Base-by-base conservation (phyloP, 371 early-diverging fungal species). In the Amoeboaphelidium protococcarum region DNA sequence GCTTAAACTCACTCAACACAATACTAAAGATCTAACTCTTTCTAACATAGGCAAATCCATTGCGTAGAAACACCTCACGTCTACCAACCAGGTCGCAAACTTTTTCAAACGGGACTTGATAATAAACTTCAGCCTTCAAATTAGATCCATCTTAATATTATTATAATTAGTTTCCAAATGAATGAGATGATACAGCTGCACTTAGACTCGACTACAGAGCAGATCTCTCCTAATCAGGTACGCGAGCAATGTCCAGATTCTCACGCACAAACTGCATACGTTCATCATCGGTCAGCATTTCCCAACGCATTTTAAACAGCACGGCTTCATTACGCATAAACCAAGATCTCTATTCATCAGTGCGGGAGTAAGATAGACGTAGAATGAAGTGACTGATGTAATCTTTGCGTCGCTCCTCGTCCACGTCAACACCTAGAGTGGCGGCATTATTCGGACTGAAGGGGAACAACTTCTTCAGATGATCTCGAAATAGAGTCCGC, bases 311-410 rank as follows among this genome's bases (percentile, higher is more conserved):
- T 69, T 68, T 73, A 63, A 94, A 90, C 47, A 91, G 61, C 6
- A 67, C 66, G 46, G 71, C 62, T 54, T 94, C 95, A 51, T 86
- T 79, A 45, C 76, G 71, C 25, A 89, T 48, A 54, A 90, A 82
- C 95, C 95, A 95, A n/a, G 57, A 53, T 26, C 82, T 70, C 46
- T 82, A 66, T 41, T 88, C 86, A 40, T 78, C 80, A 44, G 75
- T 77, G 51, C n/a, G 23, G 13, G 1, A 82, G 53, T 82, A 92
- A 1, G 92, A 91, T 47, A 95, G 66, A 25, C 88, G 71, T 23
- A 95, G 61, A 23, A 95, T 81, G 62, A 78, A 92, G 55, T 95
- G 96, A 46, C 80, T 78, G 43, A 88, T 63, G 45, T 85, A 78
- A 69, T 95, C 96, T 60, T 84, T 84, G 40, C 76, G 62, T 41